These are phyloP conservation scores for Xylariaceae sp. DNA, from an alignment of 2,329 filamentous ascomycete species.

Conservation along the genomic window DNA sequence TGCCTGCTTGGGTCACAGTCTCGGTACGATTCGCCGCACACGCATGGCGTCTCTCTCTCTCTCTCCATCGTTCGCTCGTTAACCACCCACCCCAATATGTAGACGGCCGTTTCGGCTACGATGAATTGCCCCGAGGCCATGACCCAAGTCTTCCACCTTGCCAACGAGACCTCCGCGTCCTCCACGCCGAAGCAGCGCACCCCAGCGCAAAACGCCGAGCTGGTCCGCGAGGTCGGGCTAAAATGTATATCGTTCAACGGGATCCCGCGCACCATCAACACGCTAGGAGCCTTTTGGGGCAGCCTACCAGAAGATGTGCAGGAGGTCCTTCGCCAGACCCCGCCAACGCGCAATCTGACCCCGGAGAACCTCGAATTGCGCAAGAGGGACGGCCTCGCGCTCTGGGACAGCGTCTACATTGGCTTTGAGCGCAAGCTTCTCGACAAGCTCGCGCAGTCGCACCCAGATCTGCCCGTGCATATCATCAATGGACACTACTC, in stretches of 20 bases:
- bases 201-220: constrained; percentile 55
- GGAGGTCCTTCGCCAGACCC: constrained; percentile 49
- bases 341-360: constrained; percentile 51
- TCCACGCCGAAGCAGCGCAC: constrained; percentile 13
- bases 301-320: constrained; percentile 56
- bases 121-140: constrained; percentile 81
- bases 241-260: constrained; percentile 80
- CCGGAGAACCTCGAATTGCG: constrained; percentile 51
- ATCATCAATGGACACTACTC: constrained; percentile 75
- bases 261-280: constrained; percentile 81
- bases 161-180: constrained; percentile 28
- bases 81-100: background rate
- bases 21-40: constrained; percentile 23
- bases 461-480: constrained; percentile 77
- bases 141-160: constrained; percentile 55
- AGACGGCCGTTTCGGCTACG: constrained; percentile 80
- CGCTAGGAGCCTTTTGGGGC: constrained; percentile 66
- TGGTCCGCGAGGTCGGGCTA: constrained; percentile 71
- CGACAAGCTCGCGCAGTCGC: constrained; percentile 66
- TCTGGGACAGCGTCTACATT: constrained; percentile 76
- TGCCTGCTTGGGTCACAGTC: constrained; percentile 33
- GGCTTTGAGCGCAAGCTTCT: constrained; percentile 71
- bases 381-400: constrained; percentile 53
- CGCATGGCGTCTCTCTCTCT: background rate
- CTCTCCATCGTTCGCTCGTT: background rate